Evolutionary conservation across 73 alveolate species (phyloP), one percentile per base, ranked within the genome.

Genomic region (Uronychia binucleata): DNA sequence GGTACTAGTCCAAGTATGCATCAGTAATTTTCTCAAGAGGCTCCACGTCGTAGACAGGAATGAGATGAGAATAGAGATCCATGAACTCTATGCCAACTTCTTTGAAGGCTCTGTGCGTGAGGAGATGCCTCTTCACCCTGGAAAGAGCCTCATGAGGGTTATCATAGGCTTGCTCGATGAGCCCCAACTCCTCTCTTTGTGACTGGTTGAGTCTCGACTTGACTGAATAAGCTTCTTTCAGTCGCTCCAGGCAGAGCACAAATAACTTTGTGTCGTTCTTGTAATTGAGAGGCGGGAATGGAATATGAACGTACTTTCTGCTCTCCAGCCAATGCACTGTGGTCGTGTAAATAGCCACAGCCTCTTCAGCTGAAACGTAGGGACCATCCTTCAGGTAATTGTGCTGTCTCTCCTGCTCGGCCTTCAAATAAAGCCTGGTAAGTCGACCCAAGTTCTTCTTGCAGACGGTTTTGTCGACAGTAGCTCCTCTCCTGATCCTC

Each of bases 401-500:
- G 94, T 98, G 99, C 92, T 99, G 99, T 81, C 99, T 84, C 91
- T 99, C 99, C 89, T 98, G 98, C 82, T 98, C 99, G 30, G 97
- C 95, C 94, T 99, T 99, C 87, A 99, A 95, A 94, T 97, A 98
- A 33, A 99, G 93, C 59, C 99, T 96, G 11, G 99, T 99, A 58
- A 99, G 88, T 88, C 99, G 97, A 67, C 99, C 99, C 74, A 99
- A 88, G 94, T 98, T 99, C 95, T 98, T 98, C 88, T 98, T 98
- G 83, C 99, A 98, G 11, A 98, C 99, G 31, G 99, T 98, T 95
- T 99, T 99, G 98, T 98, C 99, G 26, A 99, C 99, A 0, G 99
- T 99, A n/a, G 99, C 99, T 33, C 99, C 99, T 85, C 99, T 97
- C 78, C 99, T 98, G 76, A 99, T 99, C 85, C 99, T 96, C 95